Conservation (phyloP, 1,139 yeast genomes). For the Kurtzmaniella natalensis region DNA sequence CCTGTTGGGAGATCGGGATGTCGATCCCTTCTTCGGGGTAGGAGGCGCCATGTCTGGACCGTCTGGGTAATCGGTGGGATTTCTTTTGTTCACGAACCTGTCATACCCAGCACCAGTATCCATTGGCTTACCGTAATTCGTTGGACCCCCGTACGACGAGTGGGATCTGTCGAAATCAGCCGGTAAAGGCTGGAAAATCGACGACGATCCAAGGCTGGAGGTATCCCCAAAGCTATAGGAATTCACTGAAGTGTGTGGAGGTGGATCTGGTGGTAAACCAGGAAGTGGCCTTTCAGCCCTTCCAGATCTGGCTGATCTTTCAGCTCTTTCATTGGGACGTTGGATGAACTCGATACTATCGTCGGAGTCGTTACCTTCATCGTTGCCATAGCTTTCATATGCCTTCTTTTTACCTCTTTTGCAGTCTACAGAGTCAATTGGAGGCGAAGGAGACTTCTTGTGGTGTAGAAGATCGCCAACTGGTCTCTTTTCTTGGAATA, state of each 20-base stretch:
- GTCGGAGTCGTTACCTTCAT: conserved; percentile 10
- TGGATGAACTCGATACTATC: conserved; percentile 12
- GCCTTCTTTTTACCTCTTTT: neutral
- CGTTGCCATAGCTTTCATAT: too few species aligned
- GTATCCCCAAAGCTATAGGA: too few species aligned
- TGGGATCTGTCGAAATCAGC: neutral
- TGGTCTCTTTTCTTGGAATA: conserved; percentile 1
- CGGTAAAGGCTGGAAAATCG: conserved; percentile 1
- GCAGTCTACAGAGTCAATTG: neutral
- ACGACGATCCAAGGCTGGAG: neutral
- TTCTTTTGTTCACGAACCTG: neutral
- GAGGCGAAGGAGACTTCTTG: neutral
- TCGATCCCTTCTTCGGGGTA: conserved; percentile 7
- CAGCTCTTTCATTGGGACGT: neutral
- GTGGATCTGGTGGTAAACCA: conserved; percentile 6
- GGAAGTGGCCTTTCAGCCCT: neutral
- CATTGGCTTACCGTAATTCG: too few species aligned
- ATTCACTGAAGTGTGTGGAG: conserved; percentile 1
- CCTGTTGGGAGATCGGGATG: conserved; percentile 15
- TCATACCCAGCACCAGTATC: too few species aligned
- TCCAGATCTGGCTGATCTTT: too few species aligned
- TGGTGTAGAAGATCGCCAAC: neutral
- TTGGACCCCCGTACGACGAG: neutral
- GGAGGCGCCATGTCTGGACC: conserved; percentile 6
- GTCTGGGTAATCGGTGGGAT: neutral